Base-by-base conservation (phyloP, 352 stramenopile genomes). In the Pythium periplocum region DNA sequence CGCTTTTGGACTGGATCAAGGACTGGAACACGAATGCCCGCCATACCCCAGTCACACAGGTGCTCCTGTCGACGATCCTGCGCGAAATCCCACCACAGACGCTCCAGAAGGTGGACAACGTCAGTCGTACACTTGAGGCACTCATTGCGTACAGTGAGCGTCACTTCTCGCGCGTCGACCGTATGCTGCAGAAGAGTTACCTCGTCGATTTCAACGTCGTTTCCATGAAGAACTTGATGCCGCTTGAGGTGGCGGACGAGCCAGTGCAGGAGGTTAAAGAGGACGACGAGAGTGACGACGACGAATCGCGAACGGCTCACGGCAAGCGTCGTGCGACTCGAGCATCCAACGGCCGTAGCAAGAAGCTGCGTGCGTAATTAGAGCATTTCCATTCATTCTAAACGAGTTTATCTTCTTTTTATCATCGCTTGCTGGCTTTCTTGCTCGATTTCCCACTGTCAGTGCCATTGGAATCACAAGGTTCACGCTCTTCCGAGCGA, bases 1-100 rank as follows among this genome's bases (percentile, higher is more conserved):
- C 93, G 66, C 83, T 98, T 12, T 74, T 99, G 8, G 72, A 87
- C 35, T 99, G 98, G 78, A 78, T 97, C 53, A 79, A 91, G 44
- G 96, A 99, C 54, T 99, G 97, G 96, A 99, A 99, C 71, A 98
- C 96, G 48, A 96, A 98, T 59, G 92, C 93, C 26, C 86, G 89
- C 45, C 97, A 98, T 64, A 94, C 81, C n/a, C 71, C 86, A 44
- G 76, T 98, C 44, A 96, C 87, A 45, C 96, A 99, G 73, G 66
- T 95, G 33, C 66, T 98, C 6, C 58, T 99, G n/a, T 88, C 92
- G 44, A 89, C 91, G 8, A 77, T 97, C 48, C 69, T 98, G 46
- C 79, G 75, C 42, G 76, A 86, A 45, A 59, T 94, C 33, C 69
- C 75, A 46, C 82, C 84, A 1, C 63, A 56, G 31, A 75, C 69